Conservation (phyloP, 345 rosid genomes). For the Salix brachista region DNA sequence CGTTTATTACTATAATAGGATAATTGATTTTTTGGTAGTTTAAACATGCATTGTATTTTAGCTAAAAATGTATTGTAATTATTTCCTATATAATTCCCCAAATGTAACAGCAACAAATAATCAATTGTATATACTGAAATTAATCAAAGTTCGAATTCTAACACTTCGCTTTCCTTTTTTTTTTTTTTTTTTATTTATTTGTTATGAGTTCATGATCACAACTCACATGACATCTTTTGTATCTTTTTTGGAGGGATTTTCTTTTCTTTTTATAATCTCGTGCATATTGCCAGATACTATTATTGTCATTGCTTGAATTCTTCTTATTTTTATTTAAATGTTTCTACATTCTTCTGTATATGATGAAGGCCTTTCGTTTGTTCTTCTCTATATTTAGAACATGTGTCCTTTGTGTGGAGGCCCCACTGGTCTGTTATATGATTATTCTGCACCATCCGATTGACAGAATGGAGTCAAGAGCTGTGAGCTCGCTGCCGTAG, state of each 20-base stretch:
- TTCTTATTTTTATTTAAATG: background rate
- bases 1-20: too few species aligned
- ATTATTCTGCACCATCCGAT: background rate
- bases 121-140: too few species aligned
- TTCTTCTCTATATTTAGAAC: background rate
- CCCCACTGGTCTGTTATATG: background rate
- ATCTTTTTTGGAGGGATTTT: background rate
- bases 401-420: background rate
- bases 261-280: background rate
- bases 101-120: too few species aligned
- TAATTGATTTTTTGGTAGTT: too few species aligned
- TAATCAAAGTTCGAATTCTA: too few species aligned
- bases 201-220: conserved; percentile 26
- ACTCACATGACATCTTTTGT: conserved; percentile 23
- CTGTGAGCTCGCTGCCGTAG: background rate
- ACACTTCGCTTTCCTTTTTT: background rate
- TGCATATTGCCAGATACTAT: conserved; percentile 1
- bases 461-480: background rate
- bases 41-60: too few species aligned
- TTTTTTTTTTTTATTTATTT: background rate
- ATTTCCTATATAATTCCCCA: too few species aligned
- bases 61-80: too few species aligned
- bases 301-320: conserved; percentile 10
- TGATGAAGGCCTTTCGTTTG: background rate
- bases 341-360: conserved; percentile 6